Evolutionary conservation across 768 basidiomycete genomes (phyloP), one percentile per base, ranked within the genome.

Genomic region (Sistotremastrum suecicum): DNA sequence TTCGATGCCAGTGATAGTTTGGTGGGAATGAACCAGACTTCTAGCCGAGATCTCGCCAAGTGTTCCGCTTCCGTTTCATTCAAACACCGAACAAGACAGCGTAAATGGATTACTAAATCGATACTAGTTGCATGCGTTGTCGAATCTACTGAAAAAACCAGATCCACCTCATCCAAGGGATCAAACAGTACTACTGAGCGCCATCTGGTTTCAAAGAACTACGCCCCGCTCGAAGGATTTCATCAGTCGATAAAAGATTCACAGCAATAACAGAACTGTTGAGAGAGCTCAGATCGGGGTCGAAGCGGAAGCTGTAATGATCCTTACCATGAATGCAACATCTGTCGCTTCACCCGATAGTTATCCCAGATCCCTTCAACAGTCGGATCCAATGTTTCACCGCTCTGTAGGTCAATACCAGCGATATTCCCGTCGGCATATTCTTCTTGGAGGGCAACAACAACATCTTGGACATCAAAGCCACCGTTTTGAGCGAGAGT

Each of bases 301-400:
- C 9, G 20, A 29, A 20, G n/a, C 2, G 31, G 31, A 34, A 44
- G 39, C 41, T 6, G 47, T 29, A 38, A 45, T 49, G 34, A 33
- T 12, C 66, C 79, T 59, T 54, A 91, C 90, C 87, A 88, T 57
- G 90, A 94, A 59, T 97, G 92, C 40, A 99, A 66, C 90, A 99
- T 95, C 60, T 99, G 95, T 50, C 94, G 72, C 71, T 99, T 99
- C 50, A 99, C 95, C 53, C 95, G 73, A 60, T 95, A 98, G 66
- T 97, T 98, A 61, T 99, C 95, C 92, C 92, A 99, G 30, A 99
- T 80, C 35, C 95, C 95, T 58, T 91, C 85, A 4, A 88, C 80
- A 7, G 87, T 87, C 20, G 95, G 95, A 58, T 99, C 94, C 58
- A 94, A 85, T 1, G 94, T 91, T 62, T 95, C 90, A 43, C 95